Conservation (phyloP, 78 protist species). For the Mantamonas sphyraenae region DNA sequence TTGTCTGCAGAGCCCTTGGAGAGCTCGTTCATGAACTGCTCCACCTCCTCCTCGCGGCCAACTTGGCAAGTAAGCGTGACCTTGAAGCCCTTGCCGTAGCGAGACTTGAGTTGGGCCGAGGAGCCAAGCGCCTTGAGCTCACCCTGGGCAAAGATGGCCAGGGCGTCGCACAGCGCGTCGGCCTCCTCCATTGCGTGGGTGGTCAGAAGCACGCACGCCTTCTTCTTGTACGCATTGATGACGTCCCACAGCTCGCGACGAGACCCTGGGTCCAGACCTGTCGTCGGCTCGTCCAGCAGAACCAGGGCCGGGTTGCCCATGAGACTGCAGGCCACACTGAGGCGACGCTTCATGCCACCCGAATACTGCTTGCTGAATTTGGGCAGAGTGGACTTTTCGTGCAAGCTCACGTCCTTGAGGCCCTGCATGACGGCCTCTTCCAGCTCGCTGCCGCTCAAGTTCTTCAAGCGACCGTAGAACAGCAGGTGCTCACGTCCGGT, state of each 20-base stretch:
- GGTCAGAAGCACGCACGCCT: slow-evolving; percentile 26
- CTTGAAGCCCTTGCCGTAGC: slow-evolving; percentile 48
- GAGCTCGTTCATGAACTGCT: background rate
- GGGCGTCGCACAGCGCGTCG: slow-evolving; percentile 40
- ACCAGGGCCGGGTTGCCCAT: slow-evolving; percentile 14
- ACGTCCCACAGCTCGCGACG: slow-evolving; percentile 47
- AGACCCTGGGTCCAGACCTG: slow-evolving; percentile 61
- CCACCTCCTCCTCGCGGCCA: background rate
- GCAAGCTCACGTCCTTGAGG: background rate
- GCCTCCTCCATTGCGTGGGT: slow-evolving; percentile 72
- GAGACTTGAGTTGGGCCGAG: slow-evolving; percentile 27
- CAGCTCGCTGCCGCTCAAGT: background rate
- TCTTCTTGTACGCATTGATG: slow-evolving; percentile 10
- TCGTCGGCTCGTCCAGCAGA: no score
- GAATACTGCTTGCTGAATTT: slow-evolving; percentile 6
- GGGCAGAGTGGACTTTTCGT: background rate
- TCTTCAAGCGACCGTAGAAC: slow-evolving; percentile 42
- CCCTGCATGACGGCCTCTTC: background rate
- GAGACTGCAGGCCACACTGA: slow-evolving; percentile 44
- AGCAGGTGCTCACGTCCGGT: slow-evolving; percentile 31
- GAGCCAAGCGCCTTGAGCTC: slow-evolving; percentile 19
- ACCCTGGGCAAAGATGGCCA: slow-evolving; percentile 44
- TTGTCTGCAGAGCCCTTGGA: background rate
- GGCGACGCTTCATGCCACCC: slow-evolving; percentile 64
- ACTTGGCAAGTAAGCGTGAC: background rate